Base-by-base conservation (phyloP, 2,329 filamentous ascomycete genomes). In the Trichoderma sp. region DNA sequence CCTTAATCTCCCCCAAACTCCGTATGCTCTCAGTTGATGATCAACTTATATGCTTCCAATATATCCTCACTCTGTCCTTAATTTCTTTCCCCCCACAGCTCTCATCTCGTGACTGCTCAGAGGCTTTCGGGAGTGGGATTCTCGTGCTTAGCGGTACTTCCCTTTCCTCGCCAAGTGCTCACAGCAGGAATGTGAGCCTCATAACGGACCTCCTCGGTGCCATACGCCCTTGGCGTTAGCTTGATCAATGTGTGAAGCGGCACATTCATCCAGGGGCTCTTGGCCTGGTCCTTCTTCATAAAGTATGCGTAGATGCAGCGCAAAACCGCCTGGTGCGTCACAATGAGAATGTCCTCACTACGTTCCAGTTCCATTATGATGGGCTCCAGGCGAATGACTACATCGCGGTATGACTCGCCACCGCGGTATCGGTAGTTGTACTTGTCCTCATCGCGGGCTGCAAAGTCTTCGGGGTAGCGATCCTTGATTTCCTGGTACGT, bases 291-390 rank as follows among this genome's bases (percentile, higher is more conserved):
- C 78, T 96, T 94, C 78, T 98, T 97, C 92, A 98, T 97, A 81
- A 98, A 99, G 82, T 99, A 99, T 34, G 96, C 94, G 79, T 98
- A 99, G 77, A 99, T 97, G 85, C 96, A 99, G 72, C 96, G 90
- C 74, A 99, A 86, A 39, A 99, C 95, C 15, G 96, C 96, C 83
- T 99, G 96, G 81, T 99, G 96, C 4, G 96, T 98, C 73, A 99
- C 94, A 76, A 99, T 98, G 73, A 99, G 90, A 75, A 99, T 97
- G 79, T 99, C 97, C 82, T 98, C 96, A 76, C 92, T 94, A 74
- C 96, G 90, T 82, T 99, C 96, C 67, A 99, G 87, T 81, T 99
- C 96, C 96, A 99, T 99, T 83, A 99, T 99, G 82, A 99, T 99
- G 73, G 96, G 96, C 80, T 99, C 96, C 0, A 99, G 90, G 1